A percentile compares a stretch with the other conserved stretches of the same genome.
phyloP scores from a whole-genome alignment of 352 stramenopile species.

The Phytopythium aichiense region DNA sequence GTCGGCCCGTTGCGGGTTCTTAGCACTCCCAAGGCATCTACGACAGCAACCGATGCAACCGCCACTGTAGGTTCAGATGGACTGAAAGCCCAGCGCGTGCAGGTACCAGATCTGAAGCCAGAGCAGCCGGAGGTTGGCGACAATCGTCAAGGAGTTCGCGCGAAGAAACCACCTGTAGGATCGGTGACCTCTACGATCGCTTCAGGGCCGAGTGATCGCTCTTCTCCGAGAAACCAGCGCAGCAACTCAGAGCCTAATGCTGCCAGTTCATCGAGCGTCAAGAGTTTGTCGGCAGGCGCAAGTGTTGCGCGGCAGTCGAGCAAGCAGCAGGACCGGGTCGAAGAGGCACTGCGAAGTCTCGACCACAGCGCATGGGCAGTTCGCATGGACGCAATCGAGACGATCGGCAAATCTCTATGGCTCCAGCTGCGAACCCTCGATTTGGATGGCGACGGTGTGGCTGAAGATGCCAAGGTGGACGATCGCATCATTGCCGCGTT shows the following conservation, averaged over 20 bases:
- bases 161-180: not conserved
- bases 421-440: slow-evolving; percentile 11
- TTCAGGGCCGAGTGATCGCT: not conserved
- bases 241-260: not conserved
- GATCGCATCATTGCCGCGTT: slow-evolving; percentile 48
- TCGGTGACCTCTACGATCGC: not conserved
- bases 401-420: slow-evolving; percentile 28
- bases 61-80: slow-evolving; percentile 21
- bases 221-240: not conserved
- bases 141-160: not conserved
- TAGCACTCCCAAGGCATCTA: slow-evolving; percentile 25
- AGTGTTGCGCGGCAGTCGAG: not conserved
- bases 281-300: not conserved
- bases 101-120: not conserved
- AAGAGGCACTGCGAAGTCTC: slow-evolving; percentile 45
- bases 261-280: not conserved
- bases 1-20: slow-evolving; percentile 33
- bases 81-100: slow-evolving; percentile 1
- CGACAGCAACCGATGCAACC: slow-evolving; percentile 23
- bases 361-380: slow-evolving; percentile 61
- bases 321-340: slow-evolving; percentile 31
- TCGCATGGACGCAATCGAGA: slow-evolving; percentile 57
- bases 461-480: slow-evolving; percentile 39
- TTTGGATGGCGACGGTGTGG: slow-evolving; percentile 1
- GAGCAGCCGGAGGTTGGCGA: not conserved